Evolutionary conservation across 1,284 basidiomycete genomes (phyloP).

Genomic region (Trichosporon sp.): DNA sequence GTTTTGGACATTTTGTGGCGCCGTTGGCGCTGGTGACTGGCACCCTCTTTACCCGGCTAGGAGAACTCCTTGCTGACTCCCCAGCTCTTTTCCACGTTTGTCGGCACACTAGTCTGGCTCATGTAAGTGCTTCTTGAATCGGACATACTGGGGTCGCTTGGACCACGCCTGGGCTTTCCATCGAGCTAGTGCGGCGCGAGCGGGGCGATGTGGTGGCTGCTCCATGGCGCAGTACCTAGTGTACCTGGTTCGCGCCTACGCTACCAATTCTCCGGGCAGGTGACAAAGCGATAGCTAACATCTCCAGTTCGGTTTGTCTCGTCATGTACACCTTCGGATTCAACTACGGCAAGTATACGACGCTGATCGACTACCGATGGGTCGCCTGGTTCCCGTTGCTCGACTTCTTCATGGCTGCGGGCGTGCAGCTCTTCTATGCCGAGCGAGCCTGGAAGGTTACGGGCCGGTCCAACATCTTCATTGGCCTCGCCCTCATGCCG

Average conservation of each 20-base stretch:
- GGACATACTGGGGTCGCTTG: not conserved
- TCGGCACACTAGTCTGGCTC: not conserved
- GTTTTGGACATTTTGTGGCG: not conserved
- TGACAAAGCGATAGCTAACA: not conserved
- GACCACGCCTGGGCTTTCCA: not conserved
- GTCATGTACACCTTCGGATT: constrained; percentile 16
- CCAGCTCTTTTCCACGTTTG: not conserved
- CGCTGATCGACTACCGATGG: constrained; percentile 16
- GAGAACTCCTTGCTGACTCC: not conserved
- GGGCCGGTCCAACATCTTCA: constrained; percentile 7
- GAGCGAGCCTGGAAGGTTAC: constrained; percentile 22
- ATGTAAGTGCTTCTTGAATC: not conserved
- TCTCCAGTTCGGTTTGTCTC: not conserved
- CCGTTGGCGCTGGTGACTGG: not conserved
- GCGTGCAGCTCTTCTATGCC: constrained; percentile 17
- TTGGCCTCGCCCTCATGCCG: constrained; percentile 1
- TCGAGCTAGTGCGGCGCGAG: not conserved
- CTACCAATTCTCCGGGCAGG: not conserved
- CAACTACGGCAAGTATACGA: constrained; percentile 13
- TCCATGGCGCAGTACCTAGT: not conserved
- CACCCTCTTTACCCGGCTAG: not conserved
- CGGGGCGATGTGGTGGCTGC: not conserved
- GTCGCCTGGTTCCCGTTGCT: constrained; percentile 16
- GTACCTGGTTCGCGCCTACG: not conserved
- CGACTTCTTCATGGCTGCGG: constrained; percentile 13